Evolutionary conservation across 1,139 yeast genomes (phyloP).

Genomic region (Candida sp.): DNA sequence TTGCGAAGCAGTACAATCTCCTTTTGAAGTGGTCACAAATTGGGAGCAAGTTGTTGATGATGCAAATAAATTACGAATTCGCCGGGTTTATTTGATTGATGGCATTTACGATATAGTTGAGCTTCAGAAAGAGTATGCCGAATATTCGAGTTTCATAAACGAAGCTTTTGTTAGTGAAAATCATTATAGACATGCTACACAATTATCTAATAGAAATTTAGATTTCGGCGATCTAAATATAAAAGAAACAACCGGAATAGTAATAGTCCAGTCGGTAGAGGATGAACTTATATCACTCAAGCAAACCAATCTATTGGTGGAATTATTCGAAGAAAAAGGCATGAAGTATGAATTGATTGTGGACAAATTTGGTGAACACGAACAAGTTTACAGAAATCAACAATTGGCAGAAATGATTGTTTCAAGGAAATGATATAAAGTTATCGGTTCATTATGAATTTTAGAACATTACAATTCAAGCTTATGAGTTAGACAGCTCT

Average conservation of each 20-base stretch:
- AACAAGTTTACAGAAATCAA: constrained; percentile 21
- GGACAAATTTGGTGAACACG: constrained; percentile 32
- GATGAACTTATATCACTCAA: constrained; percentile 31
- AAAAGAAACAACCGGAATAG: constrained; percentile 5
- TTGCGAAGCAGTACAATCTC: not conserved
- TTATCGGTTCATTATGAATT: too few relatives aligned
- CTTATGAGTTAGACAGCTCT: too few relatives aligned
- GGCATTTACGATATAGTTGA: constrained; percentile 35
- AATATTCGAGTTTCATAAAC: constrained; percentile 26
- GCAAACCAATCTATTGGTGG: constrained; percentile 19
- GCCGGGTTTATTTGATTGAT: constrained; percentile 25
- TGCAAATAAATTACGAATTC: constrained; percentile 3
- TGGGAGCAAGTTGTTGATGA: not conserved
- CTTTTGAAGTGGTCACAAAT: constrained; percentile 1
- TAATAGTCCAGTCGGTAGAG: constrained; percentile 25
- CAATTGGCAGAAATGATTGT: not conserved
- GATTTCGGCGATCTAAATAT: not conserved
- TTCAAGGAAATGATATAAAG: not conserved
- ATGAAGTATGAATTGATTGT: constrained; percentile 8
- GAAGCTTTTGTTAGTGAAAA: constrained; percentile 26
- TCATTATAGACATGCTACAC: constrained; percentile 22
- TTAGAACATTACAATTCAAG: too few relatives aligned
- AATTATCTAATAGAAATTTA: constrained; percentile 11
- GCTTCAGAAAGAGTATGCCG: constrained; percentile 33
- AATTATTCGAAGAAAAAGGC: constrained; percentile 11